Evolutionary conservation across 148 eudicot genomes (phyloP).

Genomic region (Euryodendron excelsum): DNA sequence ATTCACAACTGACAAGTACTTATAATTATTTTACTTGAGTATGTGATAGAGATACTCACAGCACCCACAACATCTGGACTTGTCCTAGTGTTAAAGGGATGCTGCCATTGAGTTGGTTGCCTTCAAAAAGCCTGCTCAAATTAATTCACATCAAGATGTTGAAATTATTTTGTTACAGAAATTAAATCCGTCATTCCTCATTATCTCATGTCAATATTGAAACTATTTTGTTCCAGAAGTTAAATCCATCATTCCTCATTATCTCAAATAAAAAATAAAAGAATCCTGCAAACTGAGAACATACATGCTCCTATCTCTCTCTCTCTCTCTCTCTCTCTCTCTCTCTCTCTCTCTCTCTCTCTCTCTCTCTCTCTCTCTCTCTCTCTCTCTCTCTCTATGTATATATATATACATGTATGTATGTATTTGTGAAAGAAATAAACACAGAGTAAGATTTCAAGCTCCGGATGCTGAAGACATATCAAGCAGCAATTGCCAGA

Average conservation of each 20-base stretch:
- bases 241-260: background rate
- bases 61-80: conserved; percentile 50
- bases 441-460: background rate
- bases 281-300: background rate
- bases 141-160: background rate
- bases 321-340: too few species aligned
- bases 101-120: conserved; percentile 51
- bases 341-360: too few species aligned
- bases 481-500: background rate
- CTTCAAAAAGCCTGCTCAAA: conserved; percentile 63
- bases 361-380: too few species aligned
- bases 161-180: too few species aligned
- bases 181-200: too few species aligned
- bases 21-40: background rate
- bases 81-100: conserved; percentile 65
- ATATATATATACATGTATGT: too few species aligned
- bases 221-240: background rate
- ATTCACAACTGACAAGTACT: background rate
- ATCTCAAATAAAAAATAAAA: background rate
- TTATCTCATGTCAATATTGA: background rate
- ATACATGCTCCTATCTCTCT: background rate
- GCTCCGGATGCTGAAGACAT: background rate
- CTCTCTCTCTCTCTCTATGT: too few species aligned
- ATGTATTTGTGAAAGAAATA: background rate
- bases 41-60: conserved; percentile 56